phyloP scores from a whole-genome alignment of 2,329 filamentous ascomycete species.

The Lasiodiplodia sp. region DNA sequence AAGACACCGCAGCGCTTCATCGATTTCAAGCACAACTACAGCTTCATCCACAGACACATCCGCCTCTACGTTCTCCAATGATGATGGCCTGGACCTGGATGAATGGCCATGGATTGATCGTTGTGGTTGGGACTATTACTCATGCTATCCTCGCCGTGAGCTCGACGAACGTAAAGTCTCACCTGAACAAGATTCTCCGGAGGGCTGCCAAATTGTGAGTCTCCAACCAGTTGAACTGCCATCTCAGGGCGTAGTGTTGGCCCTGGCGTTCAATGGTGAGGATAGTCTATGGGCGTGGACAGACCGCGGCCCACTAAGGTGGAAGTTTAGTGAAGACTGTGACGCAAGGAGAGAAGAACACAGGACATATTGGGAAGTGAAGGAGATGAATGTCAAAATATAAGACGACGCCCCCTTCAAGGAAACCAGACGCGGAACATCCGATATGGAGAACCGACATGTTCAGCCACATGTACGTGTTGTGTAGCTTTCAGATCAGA shows the following conservation, averaged over 20 bases:
- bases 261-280: constrained; percentile 34
- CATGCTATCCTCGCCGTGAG: constrained; percentile 29
- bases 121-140: constrained; percentile 28
- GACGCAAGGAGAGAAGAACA: not conserved
- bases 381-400: constrained; percentile 12
- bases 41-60: not conserved
- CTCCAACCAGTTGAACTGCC: constrained; percentile 35
- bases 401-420: not conserved
- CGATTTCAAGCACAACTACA: constrained; percentile 4
- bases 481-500: not conserved
- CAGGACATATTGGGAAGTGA: not conserved
- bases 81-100: not conserved
- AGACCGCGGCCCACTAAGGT: constrained; percentile 34
- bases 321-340: constrained; percentile 30
- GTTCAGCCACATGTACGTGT: not conserved
- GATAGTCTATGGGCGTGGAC: constrained; percentile 37
- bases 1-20: not conserved
- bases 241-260: constrained; percentile 33
- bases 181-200: not conserved
- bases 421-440: not conserved
- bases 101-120: constrained; percentile 15
- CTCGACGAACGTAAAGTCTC: constrained; percentile 18
- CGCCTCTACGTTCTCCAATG: not conserved
- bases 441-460: not conserved
- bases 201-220: constrained; percentile 30